phyloP scores from a whole-genome alignment of 805 yeast genomes.

The Candida easanensis region DNA sequence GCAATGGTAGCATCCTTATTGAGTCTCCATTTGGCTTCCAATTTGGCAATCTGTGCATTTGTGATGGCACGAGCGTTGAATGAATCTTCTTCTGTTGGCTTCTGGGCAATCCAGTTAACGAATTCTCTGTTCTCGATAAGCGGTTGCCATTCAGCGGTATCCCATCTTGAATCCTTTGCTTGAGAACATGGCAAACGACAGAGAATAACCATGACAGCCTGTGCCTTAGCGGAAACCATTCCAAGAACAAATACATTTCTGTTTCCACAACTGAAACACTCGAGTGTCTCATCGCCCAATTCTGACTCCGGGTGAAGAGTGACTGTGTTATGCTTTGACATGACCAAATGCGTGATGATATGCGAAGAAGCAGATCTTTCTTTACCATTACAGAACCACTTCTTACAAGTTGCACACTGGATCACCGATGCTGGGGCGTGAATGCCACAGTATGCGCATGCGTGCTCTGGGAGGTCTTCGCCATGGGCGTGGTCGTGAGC shows the following conservation, averaged over 20 bases:
- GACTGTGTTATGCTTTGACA: conserved; percentile 73
- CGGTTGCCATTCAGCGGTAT: conserved; percentile 83
- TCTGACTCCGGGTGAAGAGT: conserved; percentile 77
- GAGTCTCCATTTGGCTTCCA: conserved; percentile 81
- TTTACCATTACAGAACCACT: conserved; percentile 88
- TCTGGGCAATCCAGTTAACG: conserved; percentile 76
- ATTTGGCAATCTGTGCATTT: conserved; percentile 60
- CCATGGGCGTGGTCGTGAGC: conserved; percentile 8
- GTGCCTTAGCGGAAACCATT: conserved; percentile 82
- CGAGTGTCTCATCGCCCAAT: conserved; percentile 81
- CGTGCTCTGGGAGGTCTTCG: conserved; percentile 36
- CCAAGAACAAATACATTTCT: conserved; percentile 80
- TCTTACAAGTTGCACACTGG: conserved; percentile 70
- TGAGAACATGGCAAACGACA: conserved; percentile 91
- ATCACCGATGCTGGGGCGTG: conserved; percentile 63
- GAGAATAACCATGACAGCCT: conserved; percentile 79
- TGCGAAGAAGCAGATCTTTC: conserved; percentile 56
- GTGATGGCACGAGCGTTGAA: conserved; percentile 55
- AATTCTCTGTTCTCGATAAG: conserved; percentile 77
- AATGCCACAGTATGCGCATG: conserved; percentile 73
- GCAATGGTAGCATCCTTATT: conserved; percentile 68
- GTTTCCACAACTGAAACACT: conserved; percentile 88
- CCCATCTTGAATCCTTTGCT: conserved; percentile 76
- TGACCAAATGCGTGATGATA: conserved; percentile 79
- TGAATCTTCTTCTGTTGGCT: conserved; percentile 63